Evolutionary conservation across 2,329 filamentous ascomycete genomes (phyloP), one percentile per base, ranked within the genome.

Genomic region (Keithomyces neogunnii): DNA sequence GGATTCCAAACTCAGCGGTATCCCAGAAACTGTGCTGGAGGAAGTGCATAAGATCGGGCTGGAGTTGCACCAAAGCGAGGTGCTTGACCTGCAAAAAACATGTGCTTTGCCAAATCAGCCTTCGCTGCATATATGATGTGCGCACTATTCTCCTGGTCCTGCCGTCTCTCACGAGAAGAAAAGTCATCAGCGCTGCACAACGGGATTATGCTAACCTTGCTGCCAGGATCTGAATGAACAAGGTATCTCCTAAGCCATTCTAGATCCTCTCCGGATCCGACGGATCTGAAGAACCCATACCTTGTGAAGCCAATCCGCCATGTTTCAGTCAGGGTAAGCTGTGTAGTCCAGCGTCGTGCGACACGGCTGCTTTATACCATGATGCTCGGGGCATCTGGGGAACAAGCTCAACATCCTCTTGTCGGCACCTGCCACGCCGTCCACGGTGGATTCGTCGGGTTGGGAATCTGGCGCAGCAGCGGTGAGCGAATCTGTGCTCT

Each of bases 81-180:
- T 73, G 0, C 48, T 62, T 1, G 59, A 56, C 0, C 32, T 73
- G 2, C 56, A 60, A 0, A 0, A 57, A 59, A 0, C 60, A 67
- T 19, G 56, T 71, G 5, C 53, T 70, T 5, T 65, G 63, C 0
- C 63, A 71, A 43, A 33, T 73, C 28, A 63, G 64, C 36, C 56
- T 69, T 1, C 59, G 64, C 7, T 70, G 69, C 48, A 66, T 70
- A 50, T 73, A 73, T 42, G 69, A 73, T 50, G 58, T 72, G 55
- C 63, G 69, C 0, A 73, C 69, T 0, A 59, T 73, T 5, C 55
- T 72, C 8, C 54, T 73, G 1, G 63, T 69, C 1, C 19, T 19
- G 19, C 19, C 19, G 19, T 19, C 19, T 19, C 19, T 19, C 70
- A 73, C 51, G 70, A 73, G 55, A 73, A 73, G 53, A 65, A 70